Base-by-base conservation (phyloP, 805 yeast genomes). In the Blastobotrys attinorum region DNA sequence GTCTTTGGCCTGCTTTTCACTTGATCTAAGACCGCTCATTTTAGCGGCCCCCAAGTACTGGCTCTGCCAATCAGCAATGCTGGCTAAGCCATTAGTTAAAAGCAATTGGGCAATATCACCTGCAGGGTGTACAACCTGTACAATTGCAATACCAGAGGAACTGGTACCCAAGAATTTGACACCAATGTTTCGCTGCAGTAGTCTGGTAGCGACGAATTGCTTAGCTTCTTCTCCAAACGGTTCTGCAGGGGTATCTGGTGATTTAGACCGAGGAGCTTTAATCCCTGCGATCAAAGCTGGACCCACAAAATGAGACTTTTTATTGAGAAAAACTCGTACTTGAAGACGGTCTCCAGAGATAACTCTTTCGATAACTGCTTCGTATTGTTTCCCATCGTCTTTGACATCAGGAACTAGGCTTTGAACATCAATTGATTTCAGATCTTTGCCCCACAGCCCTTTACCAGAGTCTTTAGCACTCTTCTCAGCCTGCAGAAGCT, bases 11-110 rank as follows among this genome's bases (percentile, higher is more conserved):
- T 68, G 57, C 48, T 70, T 75, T 59, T 84, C 94, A 22, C 80
- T 76, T 46, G 69, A 72, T 56, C 95, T 75, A 43, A 83, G 70
- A 29, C 59, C 57, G 2, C 72, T 52, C 88, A 86, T 83, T 20
- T 68, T 66, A 36, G 70, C 63, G 8, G 87, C 65, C 3, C 95
- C 95, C 45, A 86, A 66, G 34, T 77, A 54, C 11, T 73, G 57
- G 1, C 87, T 76, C 59, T 87, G 95, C 87, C 90, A 81, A 59
- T 86, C 95, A 21, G 79, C 75, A 39, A 85, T 77, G 51, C 77
- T 79, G 10, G 82, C 95, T 23, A 81, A 69, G 8, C 96, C 96
- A 44, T 69, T 70, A 45, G 73, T 76, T 46, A 86, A 69, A 45
- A 86, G 65, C 50, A 76, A 75, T 51, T 78, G 83, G 46, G 82